Evolutionary conservation across 2,329 filamentous ascomycete genomes (phyloP).

Genomic region (Fusarium sarcochroum): DNA sequence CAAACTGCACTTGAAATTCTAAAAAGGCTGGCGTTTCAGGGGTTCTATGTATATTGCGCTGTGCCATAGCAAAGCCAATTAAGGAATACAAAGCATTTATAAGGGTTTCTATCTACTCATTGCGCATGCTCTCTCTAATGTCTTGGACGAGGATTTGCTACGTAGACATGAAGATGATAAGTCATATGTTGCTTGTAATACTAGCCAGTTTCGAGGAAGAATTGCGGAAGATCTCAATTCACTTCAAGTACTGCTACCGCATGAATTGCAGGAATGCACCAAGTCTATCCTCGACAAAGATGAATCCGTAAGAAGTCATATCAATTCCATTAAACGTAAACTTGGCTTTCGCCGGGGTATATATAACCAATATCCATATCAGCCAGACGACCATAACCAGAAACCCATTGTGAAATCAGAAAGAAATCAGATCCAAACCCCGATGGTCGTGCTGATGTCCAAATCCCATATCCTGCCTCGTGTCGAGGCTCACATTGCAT

Average conservation of each 20-base stretch:
- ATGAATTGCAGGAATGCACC: too few relatives aligned
- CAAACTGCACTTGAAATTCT: constrained; percentile 50
- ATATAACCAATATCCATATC: constrained; percentile 46
- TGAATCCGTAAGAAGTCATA: constrained; percentile 6
- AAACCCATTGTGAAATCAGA: constrained; percentile 17
- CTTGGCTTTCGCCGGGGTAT: constrained; percentile 51
- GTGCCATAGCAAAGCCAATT: constrained; percentile 47
- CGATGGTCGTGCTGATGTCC: constrained; percentile 5
- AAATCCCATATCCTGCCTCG: constrained; percentile 6
- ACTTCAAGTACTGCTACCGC: too few relatives aligned
- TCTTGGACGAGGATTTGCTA: not conserved
- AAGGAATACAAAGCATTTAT: constrained; percentile 34
- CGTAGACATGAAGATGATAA: too few relatives aligned
- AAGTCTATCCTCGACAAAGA: not conserved
- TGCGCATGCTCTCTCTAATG: not conserved
- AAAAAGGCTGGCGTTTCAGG: constrained; percentile 52
- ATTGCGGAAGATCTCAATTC: too few relatives aligned
- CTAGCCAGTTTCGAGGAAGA: too few relatives aligned
- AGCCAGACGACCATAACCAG: constrained; percentile 31
- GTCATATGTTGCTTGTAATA: too few relatives aligned
- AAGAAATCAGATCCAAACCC: constrained; percentile 19
- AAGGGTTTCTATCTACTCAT: not conserved
- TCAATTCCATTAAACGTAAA: constrained; percentile 46
- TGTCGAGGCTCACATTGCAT: constrained; percentile 1
- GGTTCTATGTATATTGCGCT: constrained; percentile 50